Base-by-base conservation (phyloP, 257 asterid genomes). In the Orobanche coerulescens region DNA sequence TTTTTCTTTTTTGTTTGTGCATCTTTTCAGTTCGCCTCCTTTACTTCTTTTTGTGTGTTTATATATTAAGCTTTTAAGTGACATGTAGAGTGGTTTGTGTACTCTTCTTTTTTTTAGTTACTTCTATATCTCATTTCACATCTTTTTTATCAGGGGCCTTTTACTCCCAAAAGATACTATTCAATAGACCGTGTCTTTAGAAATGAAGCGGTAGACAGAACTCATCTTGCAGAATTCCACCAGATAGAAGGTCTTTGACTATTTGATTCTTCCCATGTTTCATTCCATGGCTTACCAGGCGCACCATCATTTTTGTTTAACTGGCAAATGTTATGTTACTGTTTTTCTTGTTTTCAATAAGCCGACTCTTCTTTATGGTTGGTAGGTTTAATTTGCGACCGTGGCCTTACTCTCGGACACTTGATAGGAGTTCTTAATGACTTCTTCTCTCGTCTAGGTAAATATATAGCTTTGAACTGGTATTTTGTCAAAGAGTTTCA, bases 171-270 rank as follows among this genome's bases (percentile, higher is more conserved):
- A 68, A 86, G 78, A 56, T 89, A 93, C 81, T 93, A 82, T 69
- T 93, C 99, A 20, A 93, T 89, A 30, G 99, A 93, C 53, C 99
- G 96, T 37, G 99, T 93, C 61, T 93, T 93, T 66, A 79, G 96
- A 83, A 93, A 93, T 67, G 99, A 93, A 82, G 99, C 97, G 23
- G 99, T 89, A 37, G 99, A 93, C 73, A 79, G 95, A 56, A 89
- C 99, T 20, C 99, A 93, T 75, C 95, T 93, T 67, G 99, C 99
- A 40, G 99, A 93, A 76, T 93, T 93, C 83, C 97, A 93, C 81
- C 99, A 89, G 77, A 93, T 93, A 61, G 99, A 93, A 93, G 99
- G 96, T 89, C 77, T 20, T 47, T 30, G 13, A 9, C 57, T 48
- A 30, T 73, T 42, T 33, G 8, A 43, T 5, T 4, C 42, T 12